Base-by-base conservation (phyloP, 805 yeast species). In the Lipomyces anomalus region DNA sequence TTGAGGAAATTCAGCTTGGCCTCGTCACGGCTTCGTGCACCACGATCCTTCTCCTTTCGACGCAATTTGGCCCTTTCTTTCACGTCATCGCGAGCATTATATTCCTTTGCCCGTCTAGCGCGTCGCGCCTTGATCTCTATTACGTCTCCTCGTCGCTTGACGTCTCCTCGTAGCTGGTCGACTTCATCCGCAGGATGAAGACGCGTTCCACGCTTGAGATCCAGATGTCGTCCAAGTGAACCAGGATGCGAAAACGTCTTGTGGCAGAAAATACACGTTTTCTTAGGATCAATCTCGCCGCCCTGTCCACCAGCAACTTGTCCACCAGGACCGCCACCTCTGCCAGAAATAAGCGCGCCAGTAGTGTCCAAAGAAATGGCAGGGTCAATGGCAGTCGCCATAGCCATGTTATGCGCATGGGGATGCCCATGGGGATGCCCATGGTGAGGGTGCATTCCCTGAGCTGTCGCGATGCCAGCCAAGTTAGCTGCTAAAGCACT, bases 181-280 rank as follows among this genome's bases (percentile, higher is more conserved):
- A 79, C 75, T 34, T 68, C 64, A 2, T 69, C 75, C 1, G 64
- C 57, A 0, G 83, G 83, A 51, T 79, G 84, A 13, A 61, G 44
- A 1, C 66, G 57, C 6, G 78, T 69, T 1, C 83, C 84, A 43
- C 74, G 74, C 49, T 75, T 72, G 37, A 67, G 59, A 54, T 79
- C 83, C 35, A 79, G 58, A 58, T 79, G 84, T 29, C 84, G 65
- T 1, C 82, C 82, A 45, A 77, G 63, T 0, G 80, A 75, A 1
- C 82, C 81, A 4, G 78, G 74, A 48, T 76, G 76, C 2, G 78
- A 69, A 58, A 78, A 79, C 1, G 71, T 65, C 46, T 70, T 67
- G 1, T 73, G 73, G 54, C 84, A 79, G 56, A 76, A 77, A 0
- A 66, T 66, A 57, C 83, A 77, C 43, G 65, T 59, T 48, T 59